Conservation (phyloP, 768 basidiomycete genomes). For the Jaapia argillacea region DNA sequence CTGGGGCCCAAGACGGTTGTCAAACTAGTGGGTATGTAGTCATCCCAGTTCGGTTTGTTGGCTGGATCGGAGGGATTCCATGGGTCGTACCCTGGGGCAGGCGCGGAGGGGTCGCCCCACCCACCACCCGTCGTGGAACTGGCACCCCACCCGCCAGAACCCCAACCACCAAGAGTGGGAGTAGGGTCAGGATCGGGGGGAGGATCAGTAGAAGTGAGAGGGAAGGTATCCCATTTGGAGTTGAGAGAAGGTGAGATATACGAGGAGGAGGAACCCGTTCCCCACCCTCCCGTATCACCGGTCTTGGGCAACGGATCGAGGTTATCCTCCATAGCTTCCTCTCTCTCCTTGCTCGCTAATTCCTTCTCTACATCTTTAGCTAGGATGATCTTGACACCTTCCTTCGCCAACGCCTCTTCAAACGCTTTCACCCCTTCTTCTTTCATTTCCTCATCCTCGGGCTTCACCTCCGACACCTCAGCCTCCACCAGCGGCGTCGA, state of each 20-base stretch:
- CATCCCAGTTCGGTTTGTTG: conserved; percentile 3
- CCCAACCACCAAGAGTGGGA: too few species aligned
- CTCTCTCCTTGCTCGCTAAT: neutral
- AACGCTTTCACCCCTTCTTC: conserved; percentile 2
- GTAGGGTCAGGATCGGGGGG: too few species aligned
- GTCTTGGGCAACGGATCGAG: too few species aligned
- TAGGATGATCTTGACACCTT: conserved; percentile 7
- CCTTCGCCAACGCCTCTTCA: conserved; percentile 4
- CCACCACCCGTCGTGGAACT: too few species aligned
- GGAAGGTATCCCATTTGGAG: too few species aligned
- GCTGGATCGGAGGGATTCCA: neutral
- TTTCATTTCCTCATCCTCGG: conserved; percentile 8
- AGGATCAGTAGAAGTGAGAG: too few species aligned
- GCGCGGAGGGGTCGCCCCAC: too few species aligned
- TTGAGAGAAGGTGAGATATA: too few species aligned
- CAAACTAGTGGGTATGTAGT: conserved; percentile 15
- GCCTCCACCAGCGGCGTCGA: conserved; percentile 6
- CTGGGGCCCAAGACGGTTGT: conserved; percentile 43
- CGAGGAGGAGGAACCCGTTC: too few species aligned
- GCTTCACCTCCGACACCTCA: conserved; percentile 11
- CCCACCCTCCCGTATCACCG: too few species aligned
- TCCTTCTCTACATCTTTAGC: conserved; percentile 9
- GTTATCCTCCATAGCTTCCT: too few species aligned
- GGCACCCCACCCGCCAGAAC: too few species aligned
- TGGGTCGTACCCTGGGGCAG: neutral